Evolutionary conservation across 768 basidiomycete genomes (phyloP), one percentile per base, ranked within the genome.

Genomic region (Hypholoma fasciculare): DNA sequence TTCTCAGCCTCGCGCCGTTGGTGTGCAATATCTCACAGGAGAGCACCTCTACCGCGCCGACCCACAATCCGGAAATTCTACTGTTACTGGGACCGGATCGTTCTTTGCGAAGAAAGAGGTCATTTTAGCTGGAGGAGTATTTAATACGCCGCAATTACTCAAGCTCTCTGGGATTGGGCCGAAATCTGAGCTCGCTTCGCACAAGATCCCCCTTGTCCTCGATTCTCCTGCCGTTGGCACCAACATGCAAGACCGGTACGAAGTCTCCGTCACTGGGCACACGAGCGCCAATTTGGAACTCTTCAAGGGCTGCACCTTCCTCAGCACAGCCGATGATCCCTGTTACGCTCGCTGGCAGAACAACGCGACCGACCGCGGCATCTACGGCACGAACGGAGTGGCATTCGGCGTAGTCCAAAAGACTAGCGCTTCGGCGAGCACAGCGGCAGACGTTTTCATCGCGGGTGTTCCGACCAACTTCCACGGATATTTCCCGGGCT

Each of bases 101-200:
- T 54, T 47, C 54, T 47, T 54, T 54, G 54, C 54, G 8, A 54
- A 48, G 40, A 43, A 43, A 7, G 54, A 54, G n/a, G 54, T 54
- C 36, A 54, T 54, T 17, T 9, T 54, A 16, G 30, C 54, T 17
- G 54, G 54, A 2, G 54, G 54, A 30, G 30, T 43, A 4, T 54
- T 54, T 30, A 54, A 54, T 23, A 54, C 54, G 6, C 54, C 54
- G 2, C 54, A 54, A 12, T 34, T 54, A 19, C 44, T 54, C 8
- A 54, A 54, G 17, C 54, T 54, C 17, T 54, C 54, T 13, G 54
- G 54, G 5, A 54, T 54, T 37, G 54, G 54, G 16, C 43, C 54
- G 14, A 36, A 30, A 12, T 43, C 27, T 9, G 54, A 54, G 34
- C 17, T 54, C 16, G 42, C n/a, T 16, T 13, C 54, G 5, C 54